Evolutionary conservation across 768 basidiomycete species (phyloP), one percentile per base, ranked within the genome.

Genomic region (Lentinula boryana): DNA sequence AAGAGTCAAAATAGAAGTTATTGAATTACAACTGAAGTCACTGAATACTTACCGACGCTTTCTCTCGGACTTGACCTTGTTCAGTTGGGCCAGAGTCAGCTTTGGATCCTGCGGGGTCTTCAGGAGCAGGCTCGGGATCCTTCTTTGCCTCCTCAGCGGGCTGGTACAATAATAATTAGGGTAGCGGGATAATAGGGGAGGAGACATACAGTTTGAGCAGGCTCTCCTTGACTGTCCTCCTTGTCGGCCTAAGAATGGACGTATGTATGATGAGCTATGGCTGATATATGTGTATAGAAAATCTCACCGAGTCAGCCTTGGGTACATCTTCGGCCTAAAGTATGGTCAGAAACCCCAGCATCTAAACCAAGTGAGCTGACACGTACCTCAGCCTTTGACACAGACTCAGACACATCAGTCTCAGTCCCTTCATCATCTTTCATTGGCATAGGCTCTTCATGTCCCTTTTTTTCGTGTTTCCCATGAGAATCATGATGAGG

Each of bases 371-470:
- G 16, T n/a, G 38, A 10, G 10, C 8, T 10, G 7, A 43, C 33
- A 61, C 38, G 21, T 44, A 61, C 60, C 50, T 61, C 60, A n/a
- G 60, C 52, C 43, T 61, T 55, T 27, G 55, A 15, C 40, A 61
- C 54, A 56, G 53, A 56, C 27, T 48, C 60, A 12, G 60, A 21
- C 12, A 61, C 54, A 32, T 61, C 53, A 48, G 44, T 53, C 23
- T 44, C 53, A 10, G 46, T 48, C 10, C 60, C 60, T 35, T 61
- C 60, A 35, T 56, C 54, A 23, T 61, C 60, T 43, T 61, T 61
- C 60, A 61, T 56, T 48, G n/a, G 16, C n/a, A 61, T 49, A 23
- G 60, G 54, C 12, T 51, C 60, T 9, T 23, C 23, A 13, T 60
- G 48, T 3, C 8, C 18, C n/a, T 52, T 23, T 6, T 60, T 38